Evolutionary conservation across 257 asterid genomes (phyloP).

Genomic region (Forsythia suspensa): DNA sequence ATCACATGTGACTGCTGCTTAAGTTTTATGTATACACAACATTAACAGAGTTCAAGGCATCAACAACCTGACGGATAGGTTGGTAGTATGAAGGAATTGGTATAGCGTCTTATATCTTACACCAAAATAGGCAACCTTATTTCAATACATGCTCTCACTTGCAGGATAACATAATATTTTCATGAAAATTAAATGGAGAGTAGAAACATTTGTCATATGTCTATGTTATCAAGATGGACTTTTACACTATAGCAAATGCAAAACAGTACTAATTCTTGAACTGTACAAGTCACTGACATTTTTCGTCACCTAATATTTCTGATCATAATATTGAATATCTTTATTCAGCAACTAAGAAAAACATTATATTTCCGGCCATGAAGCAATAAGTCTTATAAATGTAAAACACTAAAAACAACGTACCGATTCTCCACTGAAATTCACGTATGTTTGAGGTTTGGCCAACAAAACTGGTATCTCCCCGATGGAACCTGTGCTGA

Average conservation of each 20-base stretch:
- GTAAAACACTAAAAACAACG: slow-evolving; percentile 25
- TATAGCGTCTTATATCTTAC: not conserved
- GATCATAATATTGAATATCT: slow-evolving; percentile 5
- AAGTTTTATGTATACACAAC: not conserved
- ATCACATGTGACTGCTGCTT: not conserved
- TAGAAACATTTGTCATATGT: not conserved
- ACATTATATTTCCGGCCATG: not conserved
- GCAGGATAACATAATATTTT: slow-evolving; percentile 7
- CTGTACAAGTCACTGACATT: slow-evolving; percentile 7
- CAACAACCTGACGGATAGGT: not conserved
- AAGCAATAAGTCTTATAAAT: not conserved
- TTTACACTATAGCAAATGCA: not conserved
- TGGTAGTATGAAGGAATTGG: slow-evolving; percentile 7
- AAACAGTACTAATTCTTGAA: slow-evolving; percentile 4
- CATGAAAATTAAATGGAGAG: not conserved
- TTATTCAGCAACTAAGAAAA: not conserved
- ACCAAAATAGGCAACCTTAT: not conserved
- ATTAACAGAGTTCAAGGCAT: not conserved
- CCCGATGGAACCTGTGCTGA: slow-evolving; percentile 78
- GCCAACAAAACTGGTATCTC: slow-evolving; percentile 83
- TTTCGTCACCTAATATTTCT: not conserved
- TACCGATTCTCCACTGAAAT: slow-evolving; percentile 94
- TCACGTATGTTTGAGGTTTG: slow-evolving; percentile 95
- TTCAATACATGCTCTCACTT: not conserved
- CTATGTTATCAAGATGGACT: not conserved